Evolutionary conservation across 1,284 basidiomycete genomes (phyloP).

Genomic region (Boletus calvinii): DNA sequence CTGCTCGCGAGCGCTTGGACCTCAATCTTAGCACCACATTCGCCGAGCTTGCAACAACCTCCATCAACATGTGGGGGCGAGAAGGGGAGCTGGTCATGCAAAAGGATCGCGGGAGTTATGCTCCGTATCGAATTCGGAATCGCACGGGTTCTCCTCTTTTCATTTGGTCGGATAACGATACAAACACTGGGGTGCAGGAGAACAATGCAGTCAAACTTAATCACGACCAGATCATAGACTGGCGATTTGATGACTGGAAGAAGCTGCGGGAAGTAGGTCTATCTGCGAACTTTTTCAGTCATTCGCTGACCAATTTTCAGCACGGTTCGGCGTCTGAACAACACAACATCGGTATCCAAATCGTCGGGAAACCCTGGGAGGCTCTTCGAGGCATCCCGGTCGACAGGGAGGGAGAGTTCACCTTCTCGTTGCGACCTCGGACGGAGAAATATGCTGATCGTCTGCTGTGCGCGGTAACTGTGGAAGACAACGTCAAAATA

Average conservation of each 20-base stretch:
- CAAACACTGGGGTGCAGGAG: constrained; percentile 47
- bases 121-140: constrained; percentile 93
- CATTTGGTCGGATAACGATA: constrained; percentile 79
- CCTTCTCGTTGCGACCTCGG: constrained; percentile 83
- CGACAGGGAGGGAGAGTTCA: constrained; percentile 91
- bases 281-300: not conserved
- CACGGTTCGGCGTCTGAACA: constrained; percentile 79
- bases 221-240: constrained; percentile 83
- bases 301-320: constrained; percentile 40
- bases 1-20: constrained; percentile 85
- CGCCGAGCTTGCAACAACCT: constrained; percentile 82
- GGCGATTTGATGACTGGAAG: constrained; percentile 98
- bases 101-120: constrained; percentile 80
- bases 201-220: constrained; percentile 53
- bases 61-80: constrained; percentile 69
- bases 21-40: constrained; percentile 92
- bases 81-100: constrained; percentile 74
- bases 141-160: constrained; percentile 83
- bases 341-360: constrained; percentile 81
- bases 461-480: constrained; percentile 86
- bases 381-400: constrained; percentile 87
- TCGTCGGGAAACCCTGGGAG: constrained; percentile 92
- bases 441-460: constrained; percentile 77
- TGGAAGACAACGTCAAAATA: constrained; percentile 93
- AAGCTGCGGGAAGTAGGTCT: constrained; percentile 82